Evolutionary conservation across 2,329 filamentous ascomycete genomes (phyloP).

Genomic region (Verticillium nubilum): DNA sequence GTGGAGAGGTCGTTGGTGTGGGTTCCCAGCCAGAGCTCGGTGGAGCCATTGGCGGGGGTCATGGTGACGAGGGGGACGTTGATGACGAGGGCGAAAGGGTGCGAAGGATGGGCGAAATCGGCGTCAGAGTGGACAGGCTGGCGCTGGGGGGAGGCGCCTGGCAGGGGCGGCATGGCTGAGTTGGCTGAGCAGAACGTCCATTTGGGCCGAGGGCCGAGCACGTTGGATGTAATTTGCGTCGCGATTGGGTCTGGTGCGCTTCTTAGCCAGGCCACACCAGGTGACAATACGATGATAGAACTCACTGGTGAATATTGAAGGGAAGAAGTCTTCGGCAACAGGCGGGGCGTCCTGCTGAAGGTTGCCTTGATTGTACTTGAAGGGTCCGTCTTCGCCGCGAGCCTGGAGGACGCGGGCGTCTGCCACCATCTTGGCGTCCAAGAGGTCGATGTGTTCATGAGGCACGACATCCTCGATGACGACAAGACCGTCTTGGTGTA

Average conservation of each 20-base stretch:
- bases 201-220: conserved; percentile 48
- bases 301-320: conserved; percentile 49
- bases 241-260: conserved; percentile 44
- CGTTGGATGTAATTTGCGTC: conserved; percentile 47
- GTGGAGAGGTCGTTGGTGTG: conserved; percentile 31
- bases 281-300: background rate
- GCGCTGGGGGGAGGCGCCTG: conserved; percentile 29
- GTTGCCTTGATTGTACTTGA: conserved; percentile 59
- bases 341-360: conserved; percentile 56
- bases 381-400: conserved; percentile 48
- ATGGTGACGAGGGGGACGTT: conserved; percentile 48
- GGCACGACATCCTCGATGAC: conserved; percentile 48
- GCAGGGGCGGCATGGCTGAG: conserved; percentile 45
- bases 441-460: conserved; percentile 42
- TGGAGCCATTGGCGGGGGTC: conserved; percentile 47
- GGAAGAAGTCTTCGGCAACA: conserved; percentile 39
- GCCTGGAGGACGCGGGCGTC: conserved; percentile 48
- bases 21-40: conserved; percentile 56
- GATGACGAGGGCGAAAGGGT: conserved; percentile 50
- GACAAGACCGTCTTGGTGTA: conserved; percentile 51
- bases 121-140: conserved; percentile 57
- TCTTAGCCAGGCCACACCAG: too few species aligned
- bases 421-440: conserved; percentile 54
- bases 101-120: conserved; percentile 48
- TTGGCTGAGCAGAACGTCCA: conserved; percentile 57